Evolutionary conservation across 2,329 filamentous ascomycete genomes (phyloP).

Genomic region (Aureobasidium lini): DNA sequence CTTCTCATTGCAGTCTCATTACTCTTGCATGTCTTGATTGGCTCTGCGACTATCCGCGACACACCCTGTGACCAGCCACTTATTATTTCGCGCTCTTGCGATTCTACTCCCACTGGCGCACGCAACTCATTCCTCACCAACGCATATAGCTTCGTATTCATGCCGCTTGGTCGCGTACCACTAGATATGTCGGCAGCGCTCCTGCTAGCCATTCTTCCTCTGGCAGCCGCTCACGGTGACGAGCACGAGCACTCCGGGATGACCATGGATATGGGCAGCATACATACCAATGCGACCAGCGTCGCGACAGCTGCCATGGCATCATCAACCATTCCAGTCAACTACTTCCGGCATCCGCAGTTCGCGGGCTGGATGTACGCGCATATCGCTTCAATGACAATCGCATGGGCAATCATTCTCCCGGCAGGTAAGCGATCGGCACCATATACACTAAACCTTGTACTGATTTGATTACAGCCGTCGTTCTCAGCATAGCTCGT

Average conservation of each 20-base stretch:
- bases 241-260: conserved; percentile 16
- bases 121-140: not conserved
- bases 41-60: not conserved
- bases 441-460: no score
- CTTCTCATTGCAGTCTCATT: not conserved
- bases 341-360: conserved; percentile 53
- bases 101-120: no score
- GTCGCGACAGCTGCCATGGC: conserved; percentile 16
- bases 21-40: not conserved
- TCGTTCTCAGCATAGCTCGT: conserved; percentile 77
- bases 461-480: conserved; percentile 44
- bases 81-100: not conserved
- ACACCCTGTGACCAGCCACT: not conserved
- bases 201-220: conserved; percentile 33
- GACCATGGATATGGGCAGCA: conserved; percentile 22
- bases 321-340: conserved; percentile 24
- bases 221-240: conserved; percentile 35
- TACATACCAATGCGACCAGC: conserved; percentile 7
- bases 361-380: conserved; percentile 53
- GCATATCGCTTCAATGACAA: conserved; percentile 63
- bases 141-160: not conserved
- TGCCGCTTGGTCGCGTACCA: not conserved
- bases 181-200: conserved; percentile 26
- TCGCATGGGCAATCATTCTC: conserved; percentile 65
- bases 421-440: conserved; percentile 55